Evolutionary conservation across 345 rosid species (phyloP), one percentile per base, ranked within the genome.

Genomic region (Dipteronia sinensis): DNA sequence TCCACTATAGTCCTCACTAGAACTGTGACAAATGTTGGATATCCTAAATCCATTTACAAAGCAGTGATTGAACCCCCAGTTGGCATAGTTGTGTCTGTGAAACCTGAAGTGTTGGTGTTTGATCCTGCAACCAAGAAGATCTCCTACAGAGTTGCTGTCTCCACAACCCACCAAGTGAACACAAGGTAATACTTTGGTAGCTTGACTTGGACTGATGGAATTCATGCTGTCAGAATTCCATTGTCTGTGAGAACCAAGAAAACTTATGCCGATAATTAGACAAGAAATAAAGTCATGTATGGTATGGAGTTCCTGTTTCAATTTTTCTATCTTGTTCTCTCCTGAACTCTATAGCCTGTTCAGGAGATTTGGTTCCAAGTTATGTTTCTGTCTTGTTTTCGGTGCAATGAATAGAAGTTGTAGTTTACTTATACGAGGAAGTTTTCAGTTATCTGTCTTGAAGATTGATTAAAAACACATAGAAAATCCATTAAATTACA

Each of bases 151-250:
- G 81, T 84, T 9, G 74, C 62, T 22, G 68, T 87, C 12, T 78
- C 69, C n/a, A 58, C 85, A 13, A 10, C 51, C 2, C 72, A 89
- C 23, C 69, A 25, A 65, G 73, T 72, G 51, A 82, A 83, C 74
- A 75, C 88, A 44, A 83, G 79, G 22, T 87, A 70, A 79, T 80
- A 15, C 22, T 89, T 89, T 74, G 86, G 90, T 15, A 84, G 88
- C 82, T 74, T 89, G 59, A 82, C 86, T 58, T 87, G 90, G 86
- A 82, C 27, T 2, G 83, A 83, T 76, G 85, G 82, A 0, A 40
- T 1, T 13, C 81, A 79, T 71, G 29, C 53, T 29, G 90, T 89
- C 62, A 77, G 69, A 65, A 85, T 79, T 77, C 92, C 90, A 2
- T 68, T 88, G 58, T 84, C 88, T 22, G 78, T 72, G 6, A 85